These are phyloP conservation scores for Coemansia sp. DNA, from an alignment of 192 early-diverging fungal genomes.

Conservation along the genomic window DNA sequence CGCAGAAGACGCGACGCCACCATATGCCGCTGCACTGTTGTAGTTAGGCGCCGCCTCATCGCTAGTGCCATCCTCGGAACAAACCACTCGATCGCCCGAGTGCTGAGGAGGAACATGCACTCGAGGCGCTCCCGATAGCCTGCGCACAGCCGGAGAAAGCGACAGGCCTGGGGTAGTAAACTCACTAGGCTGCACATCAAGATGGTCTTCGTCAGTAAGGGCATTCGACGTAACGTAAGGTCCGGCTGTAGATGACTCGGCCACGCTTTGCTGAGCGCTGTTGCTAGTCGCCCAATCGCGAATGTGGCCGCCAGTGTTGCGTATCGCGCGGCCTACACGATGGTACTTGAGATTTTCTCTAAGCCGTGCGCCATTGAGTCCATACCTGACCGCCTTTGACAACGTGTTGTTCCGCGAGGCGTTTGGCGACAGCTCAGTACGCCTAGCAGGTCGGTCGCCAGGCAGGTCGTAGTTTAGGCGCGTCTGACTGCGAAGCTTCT, in stretches of 20 bases:
- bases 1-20: background rate
- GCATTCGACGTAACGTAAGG: background rate
- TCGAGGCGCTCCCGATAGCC: background rate
- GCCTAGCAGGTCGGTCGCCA: conserved; percentile 10
- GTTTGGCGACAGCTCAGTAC: conserved; percentile 15
- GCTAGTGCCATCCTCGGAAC: conserved; percentile 4
- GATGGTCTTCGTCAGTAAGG: conserved; percentile 11
- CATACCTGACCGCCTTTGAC: conserved; percentile 19
- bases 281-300: conserved; percentile 31
- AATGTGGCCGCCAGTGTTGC: conserved; percentile 36
- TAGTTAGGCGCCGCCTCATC: conserved; percentile 2
- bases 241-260: conserved; percentile 10
- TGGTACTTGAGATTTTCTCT: conserved; percentile 38
- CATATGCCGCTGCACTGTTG: background rate
- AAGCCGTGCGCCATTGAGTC: conserved; percentile 26
- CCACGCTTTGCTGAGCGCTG: conserved; percentile 23
- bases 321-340: conserved; percentile 31
- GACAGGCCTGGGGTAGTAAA: conserved; percentile 25
- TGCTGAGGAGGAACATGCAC: background rate
- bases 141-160: conserved; percentile 21
- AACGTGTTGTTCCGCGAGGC: conserved; percentile 17
- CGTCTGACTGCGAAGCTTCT: conserved; percentile 14
- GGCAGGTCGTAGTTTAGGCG: conserved; percentile 11
- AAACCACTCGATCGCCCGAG: background rate
- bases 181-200: conserved; percentile 19